These are phyloP conservation scores for Kodamaea sp. DNA, from an alignment of 1,139 yeast species.

Conservation along the genomic window DNA sequence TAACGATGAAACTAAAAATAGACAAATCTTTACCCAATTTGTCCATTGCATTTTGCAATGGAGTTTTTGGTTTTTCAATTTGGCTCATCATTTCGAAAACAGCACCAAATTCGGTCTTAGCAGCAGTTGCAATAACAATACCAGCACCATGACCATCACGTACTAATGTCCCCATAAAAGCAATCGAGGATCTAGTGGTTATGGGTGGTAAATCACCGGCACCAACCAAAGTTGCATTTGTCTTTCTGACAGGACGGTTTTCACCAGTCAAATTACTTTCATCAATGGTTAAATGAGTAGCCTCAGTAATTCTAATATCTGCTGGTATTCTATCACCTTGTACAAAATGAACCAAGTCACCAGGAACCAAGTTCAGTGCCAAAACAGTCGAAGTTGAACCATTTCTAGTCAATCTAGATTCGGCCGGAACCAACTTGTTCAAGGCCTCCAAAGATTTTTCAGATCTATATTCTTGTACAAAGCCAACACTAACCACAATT, in stretches of 20 bases:
- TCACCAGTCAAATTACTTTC: slow-evolving; percentile 96
- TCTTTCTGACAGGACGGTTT: slow-evolving; percentile 76
- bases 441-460: slow-evolving; percentile 91
- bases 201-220: slow-evolving; percentile 39
- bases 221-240: slow-evolving; percentile 30
- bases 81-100: slow-evolving; percentile 88
- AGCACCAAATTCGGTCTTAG: slow-evolving; percentile 84
- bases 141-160: slow-evolving; percentile 94
- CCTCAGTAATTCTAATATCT: slow-evolving; percentile 73
- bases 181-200: slow-evolving; percentile 69
- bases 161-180: slow-evolving; percentile 93
- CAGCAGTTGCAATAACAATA: slow-evolving; percentile 86
- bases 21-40: slow-evolving; percentile 88
- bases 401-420: slow-evolving; percentile 82
- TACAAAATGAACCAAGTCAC: slow-evolving; percentile 81
- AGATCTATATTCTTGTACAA: slow-evolving; percentile 91
- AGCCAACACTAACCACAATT: slow-evolving; percentile 92
- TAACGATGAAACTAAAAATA: slow-evolving; percentile 73
- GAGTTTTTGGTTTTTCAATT: slow-evolving; percentile 94
- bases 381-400: slow-evolving; percentile 72
- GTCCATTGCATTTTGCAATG: slow-evolving; percentile 92
- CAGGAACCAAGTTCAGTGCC: slow-evolving; percentile 88
- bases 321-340: slow-evolving; percentile 97
- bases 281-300: slow-evolving; percentile 77
- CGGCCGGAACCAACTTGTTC: slow-evolving; percentile 88